Evolutionary conservation across 768 basidiomycete genomes (phyloP).

Genomic region (Fistulinella prunicolor): DNA sequence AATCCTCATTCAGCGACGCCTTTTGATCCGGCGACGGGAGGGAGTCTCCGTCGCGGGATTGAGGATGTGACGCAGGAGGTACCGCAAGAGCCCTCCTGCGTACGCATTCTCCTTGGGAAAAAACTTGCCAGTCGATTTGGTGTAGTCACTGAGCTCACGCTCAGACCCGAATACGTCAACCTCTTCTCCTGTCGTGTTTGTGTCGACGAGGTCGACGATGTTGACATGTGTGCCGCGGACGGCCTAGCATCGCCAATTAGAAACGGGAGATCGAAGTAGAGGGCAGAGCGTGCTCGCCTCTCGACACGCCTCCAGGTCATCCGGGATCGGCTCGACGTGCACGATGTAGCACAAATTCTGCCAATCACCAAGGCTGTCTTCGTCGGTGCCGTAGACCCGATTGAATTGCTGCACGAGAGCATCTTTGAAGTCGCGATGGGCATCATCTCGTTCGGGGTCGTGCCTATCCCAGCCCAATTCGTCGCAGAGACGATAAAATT

Average conservation of each 20-base stretch:
- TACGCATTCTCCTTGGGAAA: slow-evolving; percentile 14
- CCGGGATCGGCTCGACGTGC: slow-evolving; percentile 7
- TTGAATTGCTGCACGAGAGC: slow-evolving; percentile 16
- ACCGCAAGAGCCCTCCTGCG: slow-evolving; percentile 15
- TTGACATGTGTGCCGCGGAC: slow-evolving; percentile 1
- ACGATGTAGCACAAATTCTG: slow-evolving; percentile 8
- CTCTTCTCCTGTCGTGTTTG: background rate
- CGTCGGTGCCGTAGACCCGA: slow-evolving; percentile 11
- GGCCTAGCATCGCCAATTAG: background rate
- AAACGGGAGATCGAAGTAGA: background rate
- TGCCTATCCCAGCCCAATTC: slow-evolving; percentile 2
- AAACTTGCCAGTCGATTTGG: slow-evolving; percentile 3
- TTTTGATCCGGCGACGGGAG: background rate
- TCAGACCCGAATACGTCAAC: slow-evolving; percentile 9
- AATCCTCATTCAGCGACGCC: slow-evolving; percentile 13
- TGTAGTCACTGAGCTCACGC: slow-evolving; percentile 10
- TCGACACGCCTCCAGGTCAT: slow-evolving; percentile 2
- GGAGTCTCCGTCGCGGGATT: background rate
- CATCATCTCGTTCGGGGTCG: background rate
- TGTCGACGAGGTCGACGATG: slow-evolving; percentile 21
- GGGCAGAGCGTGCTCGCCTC: slow-evolving; percentile 4
- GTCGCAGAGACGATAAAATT: slow-evolving; percentile 19
- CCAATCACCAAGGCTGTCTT: slow-evolving; percentile 2
- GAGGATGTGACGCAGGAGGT: slow-evolving; percentile 16
- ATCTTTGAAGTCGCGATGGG: slow-evolving; percentile 9